A percentile compares a stretch with the other conserved stretches of the same genome.
Evolutionary conservation across 2,329 filamentous ascomycete species (phyloP).

Genomic region (Neodidymelliopsis sp.): DNA sequence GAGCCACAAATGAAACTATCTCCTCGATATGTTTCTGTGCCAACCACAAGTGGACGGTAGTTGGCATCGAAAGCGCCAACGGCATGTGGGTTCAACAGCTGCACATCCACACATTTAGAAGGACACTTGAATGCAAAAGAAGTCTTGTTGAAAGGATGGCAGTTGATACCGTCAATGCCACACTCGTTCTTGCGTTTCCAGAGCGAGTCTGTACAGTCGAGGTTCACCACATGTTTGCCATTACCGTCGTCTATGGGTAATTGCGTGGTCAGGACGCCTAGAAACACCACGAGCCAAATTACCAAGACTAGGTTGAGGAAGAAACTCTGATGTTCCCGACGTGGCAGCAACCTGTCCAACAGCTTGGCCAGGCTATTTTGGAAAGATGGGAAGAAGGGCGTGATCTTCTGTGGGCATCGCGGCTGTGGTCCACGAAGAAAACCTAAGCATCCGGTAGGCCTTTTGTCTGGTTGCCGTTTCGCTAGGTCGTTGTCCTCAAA

Average conservation of each 20-base stretch:
- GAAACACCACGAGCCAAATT: slow-evolving; percentile 72
- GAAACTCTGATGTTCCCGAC: slow-evolving; percentile 61
- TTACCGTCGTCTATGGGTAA: slow-evolving; percentile 64
- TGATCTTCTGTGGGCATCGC: slow-evolving; percentile 53
- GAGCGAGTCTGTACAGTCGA: slow-evolving; percentile 74
- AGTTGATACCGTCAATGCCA: slow-evolving; percentile 75
- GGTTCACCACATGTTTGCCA: slow-evolving; percentile 69
- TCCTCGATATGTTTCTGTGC: slow-evolving; percentile 77
- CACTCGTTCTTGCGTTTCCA: slow-evolving; percentile 76
- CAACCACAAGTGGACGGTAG: slow-evolving; percentile 63
- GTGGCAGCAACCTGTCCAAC: slow-evolving; percentile 64
- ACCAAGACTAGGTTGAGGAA: slow-evolving; percentile 65
- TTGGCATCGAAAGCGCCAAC: slow-evolving; percentile 72
- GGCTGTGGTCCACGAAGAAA: slow-evolving; percentile 55
- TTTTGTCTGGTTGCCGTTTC: background rate
- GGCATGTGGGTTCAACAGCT: slow-evolving; percentile 73
- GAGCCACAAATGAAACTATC: slow-evolving; percentile 88
- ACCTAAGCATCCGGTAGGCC: slow-evolving; percentile 17
- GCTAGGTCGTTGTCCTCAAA: slow-evolving; percentile 30
- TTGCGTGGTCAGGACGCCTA: slow-evolving; percentile 69
- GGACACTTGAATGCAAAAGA: slow-evolving; percentile 78
- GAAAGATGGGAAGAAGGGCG: slow-evolving; percentile 65
- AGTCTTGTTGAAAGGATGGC: slow-evolving; percentile 74
- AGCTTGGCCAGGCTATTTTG: slow-evolving; percentile 70
- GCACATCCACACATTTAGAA: slow-evolving; percentile 70